Evolutionary conservation across 2,329 filamentous ascomycete species (phyloP), one percentile per base, ranked within the genome.

Genomic region (Hypoxylon sp.): DNA sequence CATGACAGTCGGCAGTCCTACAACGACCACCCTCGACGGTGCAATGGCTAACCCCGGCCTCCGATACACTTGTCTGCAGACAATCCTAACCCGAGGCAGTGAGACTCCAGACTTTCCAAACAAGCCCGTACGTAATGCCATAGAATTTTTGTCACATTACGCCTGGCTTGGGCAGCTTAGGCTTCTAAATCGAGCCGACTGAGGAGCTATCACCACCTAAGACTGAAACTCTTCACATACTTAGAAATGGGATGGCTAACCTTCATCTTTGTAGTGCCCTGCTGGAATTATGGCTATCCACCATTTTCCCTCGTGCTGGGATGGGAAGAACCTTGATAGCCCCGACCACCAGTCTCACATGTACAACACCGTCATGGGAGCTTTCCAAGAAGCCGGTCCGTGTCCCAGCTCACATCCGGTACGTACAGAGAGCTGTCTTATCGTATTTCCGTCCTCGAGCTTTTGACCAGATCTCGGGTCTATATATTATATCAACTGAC

Each of bases 251-350:
- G 5, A 37, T 37, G 12, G 32, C 12, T 37, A 14, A 37, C 4
- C n/a, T 14, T 37, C 14, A 5, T n/a, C n/a, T 2, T 5, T 37
- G 14, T 5, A 37, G 1, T 81, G 80, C 61, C 73, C 71, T 2
- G 77, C 75, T 8, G 78, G 80, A 4, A 79, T 81, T 59, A 80
- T 80, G 77, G 76, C 77, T 0, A 76, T 77, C 45, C 70, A 78
- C 43, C 76, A 78, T 46, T 81, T 80, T 61, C 75, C 74, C 8
- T 16, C 50, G 73, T 70, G 68, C 61, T 70, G 68, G 68, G 68
- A 70, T 32, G 68, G 68, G 39, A 70, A 70, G 63, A 70, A 70
- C 34, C 63, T 70, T 23, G 68, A 70, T 54, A 68, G 65, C 34
- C 65, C 68, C 21, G 68, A 66, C 47, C 68, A 70, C 39, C 59